phyloP scores from a whole-genome alignment of 768 basidiomycete species.

The Termitomyces sp. region DNA sequence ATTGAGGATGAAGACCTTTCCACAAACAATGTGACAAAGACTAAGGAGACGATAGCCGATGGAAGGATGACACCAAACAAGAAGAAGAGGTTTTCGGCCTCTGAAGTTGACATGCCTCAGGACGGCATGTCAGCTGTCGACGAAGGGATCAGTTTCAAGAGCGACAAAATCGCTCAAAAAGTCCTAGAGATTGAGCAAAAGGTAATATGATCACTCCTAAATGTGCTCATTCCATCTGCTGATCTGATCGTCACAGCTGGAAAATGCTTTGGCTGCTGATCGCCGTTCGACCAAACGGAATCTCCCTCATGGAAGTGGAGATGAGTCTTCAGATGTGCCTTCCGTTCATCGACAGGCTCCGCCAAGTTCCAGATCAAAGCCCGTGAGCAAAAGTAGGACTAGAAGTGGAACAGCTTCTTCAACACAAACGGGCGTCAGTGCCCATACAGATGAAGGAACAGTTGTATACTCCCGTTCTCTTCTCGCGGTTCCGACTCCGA shows the following conservation, averaged over 20 bases:
- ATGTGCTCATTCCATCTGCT: not conserved
- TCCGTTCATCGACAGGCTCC: constrained; percentile 42
- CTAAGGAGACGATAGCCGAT: constrained; percentile 51
- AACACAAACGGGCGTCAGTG: constrained; percentile 43
- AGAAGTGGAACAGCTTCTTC: constrained; percentile 69
- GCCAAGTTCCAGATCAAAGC: constrained; percentile 29
- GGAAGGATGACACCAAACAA: constrained; percentile 48
- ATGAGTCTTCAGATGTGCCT: constrained; percentile 50
- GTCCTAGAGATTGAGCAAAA: constrained; percentile 90
- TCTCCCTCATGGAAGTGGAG: constrained; percentile 49
- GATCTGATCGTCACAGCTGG: constrained; percentile 49
- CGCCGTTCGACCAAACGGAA: constrained; percentile 43
- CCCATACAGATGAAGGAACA: constrained; percentile 29
- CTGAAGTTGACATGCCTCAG: constrained; percentile 59
- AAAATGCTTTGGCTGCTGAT: constrained; percentile 68
- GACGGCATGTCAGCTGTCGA: constrained; percentile 87
- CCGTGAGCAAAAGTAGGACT: constrained; percentile 40
- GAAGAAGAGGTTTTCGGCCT: constrained; percentile 81
- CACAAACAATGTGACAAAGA: constrained; percentile 32
- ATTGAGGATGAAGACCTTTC: constrained; percentile 34
- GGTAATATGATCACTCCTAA: constrained; percentile 41
- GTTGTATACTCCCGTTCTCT: constrained; percentile 25
- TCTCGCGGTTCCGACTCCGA: constrained; percentile 26
- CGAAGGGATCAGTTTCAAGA: constrained; percentile 79
- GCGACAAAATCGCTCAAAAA: constrained; percentile 86